Percentiles rank a stretch among this genome's conserved stretches.
phyloP scores from a whole-genome alignment of 371 early-diverging fungal genomes.

The Mortierella sp. region DNA sequence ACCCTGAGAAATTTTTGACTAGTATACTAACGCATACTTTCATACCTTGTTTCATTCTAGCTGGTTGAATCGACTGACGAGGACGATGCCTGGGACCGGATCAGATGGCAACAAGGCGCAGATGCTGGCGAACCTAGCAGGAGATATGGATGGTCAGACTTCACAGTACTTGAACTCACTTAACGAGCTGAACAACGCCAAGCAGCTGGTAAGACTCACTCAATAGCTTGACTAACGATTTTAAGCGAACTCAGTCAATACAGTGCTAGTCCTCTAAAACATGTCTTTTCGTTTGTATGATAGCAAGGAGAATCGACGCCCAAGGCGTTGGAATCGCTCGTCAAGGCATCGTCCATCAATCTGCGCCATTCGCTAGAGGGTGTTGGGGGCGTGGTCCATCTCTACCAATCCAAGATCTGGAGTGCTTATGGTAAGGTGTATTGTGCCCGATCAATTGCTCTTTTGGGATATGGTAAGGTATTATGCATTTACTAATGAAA shows the following conservation, averaged over 20 bases:
- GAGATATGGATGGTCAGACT: constrained; percentile 33
- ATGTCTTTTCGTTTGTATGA: too few species aligned
- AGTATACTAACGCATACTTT: not conserved
- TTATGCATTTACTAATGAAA: too few species aligned
- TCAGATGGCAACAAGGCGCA: constrained; percentile 40
- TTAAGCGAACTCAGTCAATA: not conserved
- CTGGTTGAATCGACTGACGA: constrained; percentile 57
- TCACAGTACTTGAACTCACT: constrained; percentile 47
- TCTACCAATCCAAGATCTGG: constrained; percentile 45
- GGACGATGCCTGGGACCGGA: constrained; percentile 14
- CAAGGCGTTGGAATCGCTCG: constrained; percentile 30
- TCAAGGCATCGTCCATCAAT: constrained; percentile 41
- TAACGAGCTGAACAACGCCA: constrained; percentile 47
- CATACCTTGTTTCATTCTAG: constrained; percentile 17
- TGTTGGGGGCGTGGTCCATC: constrained; percentile 28
- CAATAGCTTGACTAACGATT: not conserved
- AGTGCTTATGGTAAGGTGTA: constrained; percentile 30
- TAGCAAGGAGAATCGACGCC: constrained; percentile 42
- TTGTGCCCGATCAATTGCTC: not conserved
- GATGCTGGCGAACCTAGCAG: constrained; percentile 38
- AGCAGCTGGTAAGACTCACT: constrained; percentile 25
- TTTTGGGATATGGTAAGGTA: too few species aligned
- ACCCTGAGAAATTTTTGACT: not conserved
- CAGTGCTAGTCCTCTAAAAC: not conserved
- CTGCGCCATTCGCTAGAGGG: constrained; percentile 33